Evolutionary conservation across 2,329 filamentous ascomycete genomes (phyloP).

Genomic region (Nemania sp.): DNA sequence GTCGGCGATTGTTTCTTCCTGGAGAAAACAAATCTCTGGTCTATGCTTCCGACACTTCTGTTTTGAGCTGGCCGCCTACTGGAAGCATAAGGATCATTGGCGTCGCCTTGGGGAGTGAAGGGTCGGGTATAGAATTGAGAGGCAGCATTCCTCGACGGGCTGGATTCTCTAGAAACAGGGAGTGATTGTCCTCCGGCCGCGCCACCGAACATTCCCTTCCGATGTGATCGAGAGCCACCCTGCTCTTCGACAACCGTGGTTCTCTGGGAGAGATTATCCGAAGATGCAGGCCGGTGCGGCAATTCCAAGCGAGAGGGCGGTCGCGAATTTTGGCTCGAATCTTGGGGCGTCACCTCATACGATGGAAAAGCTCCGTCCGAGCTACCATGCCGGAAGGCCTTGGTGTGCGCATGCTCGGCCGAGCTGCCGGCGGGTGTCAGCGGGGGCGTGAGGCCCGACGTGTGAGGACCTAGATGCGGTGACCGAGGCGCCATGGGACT

Average conservation of each 20-base stretch:
- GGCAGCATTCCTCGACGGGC: slow-evolving; percentile 65
- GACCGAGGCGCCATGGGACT: slow-evolving; percentile 67
- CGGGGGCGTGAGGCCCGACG: slow-evolving; percentile 78
- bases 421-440: slow-evolving; percentile 81
- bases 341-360: slow-evolving; percentile 68
- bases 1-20: slow-evolving; percentile 67
- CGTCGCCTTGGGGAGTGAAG: slow-evolving; percentile 77
- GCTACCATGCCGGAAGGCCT: slow-evolving; percentile 22
- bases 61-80: slow-evolving; percentile 73
- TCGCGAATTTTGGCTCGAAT: slow-evolving; percentile 60
- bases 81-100: slow-evolving; percentile 85
- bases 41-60: slow-evolving; percentile 66
- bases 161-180: slow-evolving; percentile 63
- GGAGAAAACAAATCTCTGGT: slow-evolving; percentile 83
- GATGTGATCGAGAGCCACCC: slow-evolving; percentile 45
- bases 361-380: slow-evolving; percentile 36
- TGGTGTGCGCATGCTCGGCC: slow-evolving; percentile 41
- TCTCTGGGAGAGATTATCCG: slow-evolving; percentile 47
- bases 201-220: slow-evolving; percentile 58
- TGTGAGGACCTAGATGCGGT: slow-evolving; percentile 67
- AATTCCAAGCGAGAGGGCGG: slow-evolving; percentile 46
- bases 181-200: slow-evolving; percentile 54
- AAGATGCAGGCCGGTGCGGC: slow-evolving; percentile 48
- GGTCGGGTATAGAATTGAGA: slow-evolving; percentile 70
- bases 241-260: slow-evolving; percentile 44